Base-by-base conservation (phyloP, 805 yeast species). In the Candida nemodendra region DNA sequence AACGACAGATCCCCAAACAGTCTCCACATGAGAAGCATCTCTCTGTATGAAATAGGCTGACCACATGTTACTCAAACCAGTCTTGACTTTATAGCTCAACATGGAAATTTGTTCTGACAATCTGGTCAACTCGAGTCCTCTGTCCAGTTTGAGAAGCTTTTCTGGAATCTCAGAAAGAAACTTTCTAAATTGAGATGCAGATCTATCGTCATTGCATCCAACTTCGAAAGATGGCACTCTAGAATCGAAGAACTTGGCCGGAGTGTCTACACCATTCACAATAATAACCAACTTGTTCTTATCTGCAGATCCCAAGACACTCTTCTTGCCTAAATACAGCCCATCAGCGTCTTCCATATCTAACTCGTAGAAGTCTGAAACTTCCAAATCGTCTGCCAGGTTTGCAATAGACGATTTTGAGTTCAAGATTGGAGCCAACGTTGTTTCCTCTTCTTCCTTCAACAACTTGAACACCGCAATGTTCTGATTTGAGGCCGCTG, bases 341-440 rank as follows among this genome's bases (percentile, higher is more conserved):
- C 54, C 35, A n/a, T 39, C 38, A 31, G 47, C 45, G 19, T 62
- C 58, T 16, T 53, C 45, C n/a, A 55, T 48, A 16, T 64, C 65
- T 27, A 72, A 40, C 22, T 56, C 50, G 45, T 64, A 66, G 41
- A 56, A 54, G 16, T 61, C 63, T 16, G 71, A 62, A 17, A 68
- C 61, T 16, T 64, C 74, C 36, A 71, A 62, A 39, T 62, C 65
- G 46, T 72, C 76, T 26, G 76, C 71, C 44, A 74, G 63, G 48
- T 68, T 71, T 38, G 66, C 52, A 22, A 64, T 53, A 2, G 75
- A 69, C 34, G 66, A 68, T 18, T 53, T 34, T 22, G 47, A 52
- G 7, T 56, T 45, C 21, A 61, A 40, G 9, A 46, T 32, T 21
- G 53, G 45, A n/a, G n/a, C n/a, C 7, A 24, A 15, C 11, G 32